Percentiles rank a stretch among this genome's conserved stretches.
Evolutionary conservation across 1,284 basidiomycete genomes (phyloP).

Genomic region (Pseudozyma thailandica): DNA sequence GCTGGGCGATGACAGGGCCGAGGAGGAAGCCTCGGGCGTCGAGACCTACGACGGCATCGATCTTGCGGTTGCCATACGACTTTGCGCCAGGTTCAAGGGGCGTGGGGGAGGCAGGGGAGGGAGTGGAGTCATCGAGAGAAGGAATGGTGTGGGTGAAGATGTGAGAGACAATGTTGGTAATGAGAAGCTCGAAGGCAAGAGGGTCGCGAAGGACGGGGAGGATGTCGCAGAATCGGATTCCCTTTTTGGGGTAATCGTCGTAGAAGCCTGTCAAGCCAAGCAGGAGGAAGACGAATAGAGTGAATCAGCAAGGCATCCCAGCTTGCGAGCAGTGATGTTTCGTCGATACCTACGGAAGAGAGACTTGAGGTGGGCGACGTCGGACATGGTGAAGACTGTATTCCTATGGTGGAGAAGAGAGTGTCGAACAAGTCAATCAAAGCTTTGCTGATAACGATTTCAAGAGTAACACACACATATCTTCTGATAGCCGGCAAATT

Average conservation of each 20-base stretch:
- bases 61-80: slow-evolving; percentile 69
- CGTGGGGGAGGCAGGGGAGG: slow-evolving; percentile 11
- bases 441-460: not conserved
- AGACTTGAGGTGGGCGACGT: slow-evolving; percentile 59
- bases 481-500: slow-evolving; percentile 9
- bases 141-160: slow-evolving; percentile 80
- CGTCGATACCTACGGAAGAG: slow-evolving; percentile 47
- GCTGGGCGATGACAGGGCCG: slow-evolving; percentile 88
- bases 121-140: slow-evolving; percentile 66
- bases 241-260: slow-evolving; percentile 66
- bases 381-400: slow-evolving; percentile 40
- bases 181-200: slow-evolving; percentile 73
- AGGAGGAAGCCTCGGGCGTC: slow-evolving; percentile 97
- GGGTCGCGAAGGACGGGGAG: slow-evolving; percentile 68
- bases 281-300: not conserved
- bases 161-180: slow-evolving; percentile 89
- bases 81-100: slow-evolving; percentile 42
- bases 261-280: slow-evolving; percentile 51
- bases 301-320: not conserved
- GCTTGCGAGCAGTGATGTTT: not conserved
- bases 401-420: slow-evolving; percentile 2
- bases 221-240: slow-evolving; percentile 67
- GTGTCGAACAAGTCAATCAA: not conserved
- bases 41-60: slow-evolving; percentile 93
- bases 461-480: not conserved